These are phyloP conservation scores for Flagelloscypha sp. DNA, from an alignment of 768 basidiomycete genomes.

Conservation along the genomic window DNA sequence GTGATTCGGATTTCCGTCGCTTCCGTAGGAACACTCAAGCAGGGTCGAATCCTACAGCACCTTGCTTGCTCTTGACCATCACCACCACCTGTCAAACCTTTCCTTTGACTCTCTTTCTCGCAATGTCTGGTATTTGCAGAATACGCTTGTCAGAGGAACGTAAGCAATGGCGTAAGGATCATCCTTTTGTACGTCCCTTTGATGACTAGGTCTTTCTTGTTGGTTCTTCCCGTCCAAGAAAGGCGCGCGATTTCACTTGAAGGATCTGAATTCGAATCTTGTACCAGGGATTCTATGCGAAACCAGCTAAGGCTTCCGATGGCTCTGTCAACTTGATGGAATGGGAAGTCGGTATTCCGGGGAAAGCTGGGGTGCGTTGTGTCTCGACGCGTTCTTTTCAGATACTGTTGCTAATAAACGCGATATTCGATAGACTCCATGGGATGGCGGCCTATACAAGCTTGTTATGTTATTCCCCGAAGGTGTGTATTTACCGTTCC, in stretches of 20 bases:
- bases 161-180: conserved; percentile 98
- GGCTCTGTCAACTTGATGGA: conserved; percentile 94
- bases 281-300: conserved; percentile 90
- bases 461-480: conserved; percentile 94
- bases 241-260: conserved; percentile 2
- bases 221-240: neutral
- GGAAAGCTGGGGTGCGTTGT: conserved; percentile 70
- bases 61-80: conserved; percentile 3
- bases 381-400: conserved; percentile 11
- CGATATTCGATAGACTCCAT: conserved; percentile 61
- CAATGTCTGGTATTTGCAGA: conserved; percentile 89
- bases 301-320: conserved; percentile 82
- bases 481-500: conserved; percentile 41
- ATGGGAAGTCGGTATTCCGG: conserved; percentile 99
- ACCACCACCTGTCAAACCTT: neutral
- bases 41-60: too few relatives aligned
- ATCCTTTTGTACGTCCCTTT: conserved; percentile 78
- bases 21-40: too few relatives aligned
- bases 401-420: conserved; percentile 10
- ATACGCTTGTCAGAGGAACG: conserved; percentile 92
- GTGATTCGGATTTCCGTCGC: too few relatives aligned
- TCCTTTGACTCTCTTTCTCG: neutral
- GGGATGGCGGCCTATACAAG: conserved; percentile 96
- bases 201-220: conserved; percentile 1
- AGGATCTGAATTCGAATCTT: neutral